These are phyloP conservation scores for Russula sp. DNA, from an alignment of 768 basidiomycete genomes.

Conservation along the genomic window DNA sequence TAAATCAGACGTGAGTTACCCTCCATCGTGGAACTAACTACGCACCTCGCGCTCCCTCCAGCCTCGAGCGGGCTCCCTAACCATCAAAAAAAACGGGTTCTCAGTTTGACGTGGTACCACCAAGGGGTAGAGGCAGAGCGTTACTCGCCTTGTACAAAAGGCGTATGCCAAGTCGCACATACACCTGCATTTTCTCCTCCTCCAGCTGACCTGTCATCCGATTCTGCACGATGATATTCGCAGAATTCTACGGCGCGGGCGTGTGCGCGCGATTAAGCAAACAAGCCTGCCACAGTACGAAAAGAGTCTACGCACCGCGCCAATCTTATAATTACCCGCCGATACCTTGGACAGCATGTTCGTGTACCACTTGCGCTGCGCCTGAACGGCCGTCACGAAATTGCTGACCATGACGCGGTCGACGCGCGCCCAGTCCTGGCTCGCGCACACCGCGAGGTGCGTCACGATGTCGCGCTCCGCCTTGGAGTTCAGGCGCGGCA, in stretches of 20 bases:
- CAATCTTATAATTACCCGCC: constrained; percentile 80
- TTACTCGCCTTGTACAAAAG: constrained; percentile 69
- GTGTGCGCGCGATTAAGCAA: background rate
- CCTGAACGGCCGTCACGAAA: constrained; percentile 90
- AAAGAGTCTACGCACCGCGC: constrained; percentile 54
- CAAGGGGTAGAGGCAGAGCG: background rate
- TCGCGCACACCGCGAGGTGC: constrained; percentile 94
- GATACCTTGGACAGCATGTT: constrained; percentile 83
- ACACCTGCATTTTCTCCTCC: constrained; percentile 98
- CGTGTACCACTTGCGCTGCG: constrained; percentile 96
- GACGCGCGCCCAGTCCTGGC: constrained; percentile 84
- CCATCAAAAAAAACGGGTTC: background rate
- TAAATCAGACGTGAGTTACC: background rate
- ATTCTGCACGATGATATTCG: constrained; percentile 97
- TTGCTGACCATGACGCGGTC: constrained; percentile 88
- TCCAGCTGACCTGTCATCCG: constrained; percentile 84
- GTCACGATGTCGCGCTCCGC: constrained; percentile 94
- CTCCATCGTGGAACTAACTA: background rate
- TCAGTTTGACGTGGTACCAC: background rate
- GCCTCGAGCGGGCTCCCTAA: constrained; percentile 73
- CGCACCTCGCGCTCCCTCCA: constrained; percentile 84
- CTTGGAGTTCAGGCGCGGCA: constrained; percentile 75
- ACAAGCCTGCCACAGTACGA: background rate
- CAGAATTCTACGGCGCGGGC: constrained; percentile 61
- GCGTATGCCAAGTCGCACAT: constrained; percentile 88